Evolutionary conservation across 2,329 filamentous ascomycete species (phyloP), one percentile per base, ranked within the genome.

Genomic region (Fusarium caatingaense): DNA sequence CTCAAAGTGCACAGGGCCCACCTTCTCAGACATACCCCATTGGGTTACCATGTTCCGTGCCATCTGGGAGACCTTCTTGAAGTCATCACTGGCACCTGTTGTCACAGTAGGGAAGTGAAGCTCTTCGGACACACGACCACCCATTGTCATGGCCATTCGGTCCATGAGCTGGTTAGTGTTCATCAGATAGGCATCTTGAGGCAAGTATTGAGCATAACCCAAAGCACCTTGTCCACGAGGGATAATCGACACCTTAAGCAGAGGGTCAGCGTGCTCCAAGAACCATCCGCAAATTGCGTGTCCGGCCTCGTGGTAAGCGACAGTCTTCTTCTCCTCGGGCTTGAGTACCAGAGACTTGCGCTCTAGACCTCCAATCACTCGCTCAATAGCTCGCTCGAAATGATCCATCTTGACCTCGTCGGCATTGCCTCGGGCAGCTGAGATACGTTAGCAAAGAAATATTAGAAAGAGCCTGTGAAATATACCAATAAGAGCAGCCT

Each of bases 221-320:
- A 99, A 86, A 27, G 94, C 94, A 37, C 94, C 96, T 80, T 96
- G 92, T 60, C 95, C 96, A 77, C 96, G 94, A 20, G 96, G 96
- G 75, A 99, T 98, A 81, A 99, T 99, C 61, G 94, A 98, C 46
- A 99, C 96, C 84, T 99, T 99, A 64, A 99, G 91, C 6, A 99
- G 89, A 20, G 96, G 96, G 77, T 99, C 96, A n/a, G 96, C 96
- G 79, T 92, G 94, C 81, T 93, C 89, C 83, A 99, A 93, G 85
- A 92, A 99, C 96, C 96, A 99, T 62, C 96, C 96, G 80, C 96
- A 99, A 79, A 99, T 97, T 70, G 96, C 96, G 80, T 99, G 96
- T 62, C 96, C 96, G 34, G 96, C 96, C 84, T 99, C 96, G 82
- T 99, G 96, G 81, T 99, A 99, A 8, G 96, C 96, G 45, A 98